Evolutionary conservation across 768 basidiomycete species (phyloP).

Genomic region (Suillus variegatus): DNA sequence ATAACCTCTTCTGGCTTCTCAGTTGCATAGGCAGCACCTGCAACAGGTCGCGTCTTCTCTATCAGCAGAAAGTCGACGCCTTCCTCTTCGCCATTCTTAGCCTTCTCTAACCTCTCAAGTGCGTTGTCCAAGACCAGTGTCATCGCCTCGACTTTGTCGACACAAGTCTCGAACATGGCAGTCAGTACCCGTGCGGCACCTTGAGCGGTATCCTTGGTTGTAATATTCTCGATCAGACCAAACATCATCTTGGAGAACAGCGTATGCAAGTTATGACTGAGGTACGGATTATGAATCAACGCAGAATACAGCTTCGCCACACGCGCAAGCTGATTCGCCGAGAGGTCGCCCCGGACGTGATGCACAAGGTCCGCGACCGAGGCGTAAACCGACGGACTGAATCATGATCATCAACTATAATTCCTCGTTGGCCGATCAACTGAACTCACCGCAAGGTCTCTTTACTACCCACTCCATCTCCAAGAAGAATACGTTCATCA

Average conservation of each 20-base stretch:
- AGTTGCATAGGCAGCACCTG: conserved; percentile 70
- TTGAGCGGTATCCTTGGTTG: conserved; percentile 69
- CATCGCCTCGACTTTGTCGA: conserved; percentile 84
- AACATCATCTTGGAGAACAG: conserved; percentile 93
- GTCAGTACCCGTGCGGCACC: conserved; percentile 70
- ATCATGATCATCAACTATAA: conserved; percentile 12
- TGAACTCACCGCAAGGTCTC: conserved; percentile 74
- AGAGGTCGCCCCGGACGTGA: conserved; percentile 83
- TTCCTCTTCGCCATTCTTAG: conserved; percentile 39
- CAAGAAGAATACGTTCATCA: conserved; percentile 87
- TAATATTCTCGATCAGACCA: conserved; percentile 81
- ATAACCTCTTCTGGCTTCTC: conserved; percentile 85
- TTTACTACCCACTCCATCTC: conserved; percentile 77
- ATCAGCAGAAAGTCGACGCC: conserved; percentile 63
- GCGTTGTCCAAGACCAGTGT: conserved; percentile 55
- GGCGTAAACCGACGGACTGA: conserved; percentile 77
- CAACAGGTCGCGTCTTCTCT: conserved; percentile 85
- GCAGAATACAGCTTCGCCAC: conserved; percentile 85
- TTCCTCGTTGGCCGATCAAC: not conserved
- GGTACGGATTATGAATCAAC: conserved; percentile 85
- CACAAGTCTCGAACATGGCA: conserved; percentile 77
- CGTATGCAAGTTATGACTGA: conserved; percentile 80
- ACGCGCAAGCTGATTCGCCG: conserved; percentile 69
- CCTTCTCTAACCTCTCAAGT: conserved; percentile 48
- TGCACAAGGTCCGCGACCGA: conserved; percentile 93